These are phyloP conservation scores for Pseudotsuga menziesii DNA, from an alignment of 75 land plant species.

Conservation along the genomic window DNA sequence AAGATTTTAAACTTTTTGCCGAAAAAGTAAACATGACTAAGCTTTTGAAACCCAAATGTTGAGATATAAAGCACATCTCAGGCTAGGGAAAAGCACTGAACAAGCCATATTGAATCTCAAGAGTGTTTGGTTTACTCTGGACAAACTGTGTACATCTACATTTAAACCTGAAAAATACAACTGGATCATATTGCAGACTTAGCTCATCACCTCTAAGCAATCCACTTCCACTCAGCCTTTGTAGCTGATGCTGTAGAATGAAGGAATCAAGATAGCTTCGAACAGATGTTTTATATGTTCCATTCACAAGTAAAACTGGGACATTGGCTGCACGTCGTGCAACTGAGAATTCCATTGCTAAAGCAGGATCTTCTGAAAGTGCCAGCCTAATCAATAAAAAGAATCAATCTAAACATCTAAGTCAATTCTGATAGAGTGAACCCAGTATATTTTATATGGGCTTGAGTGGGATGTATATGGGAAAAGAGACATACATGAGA, in stretches of 20 bases:
- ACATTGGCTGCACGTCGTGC: slow-evolving; percentile 94
- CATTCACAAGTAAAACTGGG: slow-evolving; percentile 88
- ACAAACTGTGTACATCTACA: background rate
- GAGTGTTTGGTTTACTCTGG: background rate
- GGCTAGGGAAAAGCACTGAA: slow-evolving; percentile 3
- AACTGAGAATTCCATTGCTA: slow-evolving; percentile 96
- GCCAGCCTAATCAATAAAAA: slow-evolving; percentile 44
- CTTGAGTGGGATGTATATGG: background rate
- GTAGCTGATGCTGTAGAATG: slow-evolving; percentile 90
- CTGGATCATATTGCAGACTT: background rate
- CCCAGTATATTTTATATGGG: background rate
- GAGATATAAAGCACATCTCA: background rate
- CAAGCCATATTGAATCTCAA: background rate
- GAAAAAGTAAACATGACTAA: background rate
- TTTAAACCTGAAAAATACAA: background rate
- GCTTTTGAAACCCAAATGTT: background rate
- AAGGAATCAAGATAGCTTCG: slow-evolving; percentile 93
- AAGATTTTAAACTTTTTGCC: background rate
- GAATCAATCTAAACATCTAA: background rate
- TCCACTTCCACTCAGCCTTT: slow-evolving; percentile 59
- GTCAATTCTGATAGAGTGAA: background rate
- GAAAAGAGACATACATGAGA: slow-evolving; percentile 52
- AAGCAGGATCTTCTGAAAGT: slow-evolving; percentile 91
- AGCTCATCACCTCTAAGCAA: slow-evolving; percentile 39
- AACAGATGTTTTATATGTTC: slow-evolving; percentile 74